These are phyloP conservation scores for Nakataea oryzae DNA, from an alignment of 2,329 filamentous ascomycete species.

Conservation along the genomic window DNA sequence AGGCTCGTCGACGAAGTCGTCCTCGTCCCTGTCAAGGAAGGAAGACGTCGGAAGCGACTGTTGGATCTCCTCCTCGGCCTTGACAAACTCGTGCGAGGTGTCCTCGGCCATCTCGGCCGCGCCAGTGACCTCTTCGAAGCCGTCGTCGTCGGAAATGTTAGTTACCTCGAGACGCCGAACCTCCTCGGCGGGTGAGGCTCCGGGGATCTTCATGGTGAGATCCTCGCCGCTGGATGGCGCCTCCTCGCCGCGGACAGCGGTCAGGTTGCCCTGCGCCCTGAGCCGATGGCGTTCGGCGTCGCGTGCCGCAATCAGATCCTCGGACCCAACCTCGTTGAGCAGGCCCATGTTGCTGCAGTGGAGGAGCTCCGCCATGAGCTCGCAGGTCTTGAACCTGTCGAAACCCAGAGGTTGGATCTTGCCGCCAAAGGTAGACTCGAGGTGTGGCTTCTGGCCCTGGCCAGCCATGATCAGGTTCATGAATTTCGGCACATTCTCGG, in stretches of 20 bases:
- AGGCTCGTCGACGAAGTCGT: slow-evolving; percentile 71
- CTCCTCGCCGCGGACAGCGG: slow-evolving; percentile 29
- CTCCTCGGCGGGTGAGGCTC: slow-evolving; percentile 44
- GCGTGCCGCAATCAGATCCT: slow-evolving; percentile 70
- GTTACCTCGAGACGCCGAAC: slow-evolving; percentile 65
- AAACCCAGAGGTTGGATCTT: slow-evolving; percentile 93
- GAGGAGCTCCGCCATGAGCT: slow-evolving; percentile 92
- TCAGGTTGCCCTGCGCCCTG: slow-evolving; percentile 65
- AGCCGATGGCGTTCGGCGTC: slow-evolving; percentile 75
- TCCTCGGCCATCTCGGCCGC: slow-evolving; percentile 63
- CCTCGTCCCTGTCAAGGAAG: slow-evolving; percentile 50
- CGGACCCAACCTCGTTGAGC: slow-evolving; percentile 82
- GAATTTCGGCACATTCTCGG: slow-evolving; percentile 84
- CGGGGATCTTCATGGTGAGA: slow-evolving; percentile 46
- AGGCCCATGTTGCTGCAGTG: slow-evolving; percentile 99
- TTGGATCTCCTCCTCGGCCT: slow-evolving; percentile 43
- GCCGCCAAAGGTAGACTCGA: slow-evolving; percentile 81
- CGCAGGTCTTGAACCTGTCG: slow-evolving; percentile 96
- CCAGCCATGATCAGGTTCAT: slow-evolving; percentile 81
- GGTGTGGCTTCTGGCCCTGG: slow-evolving; percentile 59
- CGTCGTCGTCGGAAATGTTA: slow-evolving; percentile 78
- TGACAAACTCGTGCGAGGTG: slow-evolving; percentile 58
- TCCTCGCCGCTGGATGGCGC: slow-evolving; percentile 46
- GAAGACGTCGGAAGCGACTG: slow-evolving; percentile 19
- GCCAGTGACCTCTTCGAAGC: slow-evolving; percentile 79